Base-by-base conservation (phyloP, 2,329 filamentous ascomycete species). In the Dothidotthia symphoricarpi region DNA sequence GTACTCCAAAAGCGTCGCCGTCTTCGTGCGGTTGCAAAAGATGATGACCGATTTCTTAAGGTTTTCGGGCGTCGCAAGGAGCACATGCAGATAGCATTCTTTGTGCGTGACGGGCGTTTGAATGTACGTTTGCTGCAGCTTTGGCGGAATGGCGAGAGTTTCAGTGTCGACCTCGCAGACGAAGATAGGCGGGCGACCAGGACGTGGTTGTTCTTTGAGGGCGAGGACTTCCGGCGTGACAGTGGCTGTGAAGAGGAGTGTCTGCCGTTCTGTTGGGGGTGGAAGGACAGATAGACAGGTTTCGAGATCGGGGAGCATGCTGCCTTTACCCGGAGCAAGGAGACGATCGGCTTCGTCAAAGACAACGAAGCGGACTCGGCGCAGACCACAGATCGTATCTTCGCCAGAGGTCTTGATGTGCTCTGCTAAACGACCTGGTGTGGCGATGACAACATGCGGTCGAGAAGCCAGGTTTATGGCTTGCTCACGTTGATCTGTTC, bases 321-420 rank as follows among this genome's bases (percentile, higher is more conserved):
- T 90, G 16, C 90, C 91, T 13, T 79, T 76, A 33, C 81, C 80
- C 24, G 82, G 78, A 26, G 85, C 79, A 29, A 98, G 79, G 25
- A 98, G 76, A 29, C 93, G 81, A 70, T 98, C 93, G 3, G 93
- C 93, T 74, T 98, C 93, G 63, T 98, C 93, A 28, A 98, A 83
- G 6, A 98, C 89, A 3, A 97, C 86, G 64, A 87, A 90, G 40
- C 81, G 82, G 16, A 88, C 85, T 34, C 90, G 80, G 13, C 82
- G 77, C 30, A 98, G 73, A 1, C 89, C 90, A 42, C 82, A 82
- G 43, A 94, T 80, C 0, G 91, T 97, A 62, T 98, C 93, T 58
- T 90, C 82, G 28, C 93, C 93, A 12, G 91, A 97, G 1, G 82
- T 90, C 26, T 83, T 81, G 61, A 98, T 90, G 64, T 98, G 93